These are phyloP conservation scores for Ophiocordyceps camponoti-floridani DNA, from an alignment of 2,329 filamentous ascomycete genomes.

Conservation along the genomic window DNA sequence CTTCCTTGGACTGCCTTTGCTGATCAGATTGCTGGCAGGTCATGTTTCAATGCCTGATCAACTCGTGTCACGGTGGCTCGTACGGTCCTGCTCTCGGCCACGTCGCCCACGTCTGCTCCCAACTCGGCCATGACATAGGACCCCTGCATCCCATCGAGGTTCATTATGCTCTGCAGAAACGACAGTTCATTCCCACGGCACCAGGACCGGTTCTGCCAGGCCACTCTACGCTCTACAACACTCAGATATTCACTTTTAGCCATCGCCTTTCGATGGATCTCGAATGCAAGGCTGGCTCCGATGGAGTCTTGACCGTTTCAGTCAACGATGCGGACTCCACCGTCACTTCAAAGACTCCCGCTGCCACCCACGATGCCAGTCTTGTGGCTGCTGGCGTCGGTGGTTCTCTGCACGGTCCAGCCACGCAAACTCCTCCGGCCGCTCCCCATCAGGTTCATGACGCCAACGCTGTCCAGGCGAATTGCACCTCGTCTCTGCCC, in stretches of 20 bases:
- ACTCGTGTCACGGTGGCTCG: conserved; percentile 8
- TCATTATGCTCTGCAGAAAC: conserved; percentile 3
- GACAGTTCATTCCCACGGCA: conserved; percentile 2
- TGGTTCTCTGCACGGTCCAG: not conserved
- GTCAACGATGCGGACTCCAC: conserved; percentile 4
- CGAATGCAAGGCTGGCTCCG: conserved; percentile 12
- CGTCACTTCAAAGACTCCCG: conserved; percentile 1
- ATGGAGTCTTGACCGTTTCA: conserved; percentile 14
- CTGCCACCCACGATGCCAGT: not conserved
- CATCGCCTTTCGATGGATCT: conserved; percentile 9
- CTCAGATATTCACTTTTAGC: conserved; percentile 5
- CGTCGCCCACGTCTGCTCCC: conserved; percentile 10
- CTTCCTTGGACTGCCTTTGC: not conserved
- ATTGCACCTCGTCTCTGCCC: not conserved
- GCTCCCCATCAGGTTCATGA: not conserved
- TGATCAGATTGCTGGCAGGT: conserved; percentile 5
- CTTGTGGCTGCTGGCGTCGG: not conserved
- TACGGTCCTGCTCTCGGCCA: conserved; percentile 13
- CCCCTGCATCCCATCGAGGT: conserved; percentile 14
- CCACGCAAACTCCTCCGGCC: not conserved
- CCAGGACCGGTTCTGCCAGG: conserved; percentile 1
- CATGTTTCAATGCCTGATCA: conserved; percentile 14
- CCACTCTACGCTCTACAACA: not conserved
- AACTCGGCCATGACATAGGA: conserved; percentile 9
- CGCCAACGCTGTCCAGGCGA: not conserved